A percentile compares a stretch with the other conserved stretches of the same genome.
Evolutionary conservation across 352 stramenopile genomes (phyloP).

Genomic region (Globisporangium spinosum): DNA sequence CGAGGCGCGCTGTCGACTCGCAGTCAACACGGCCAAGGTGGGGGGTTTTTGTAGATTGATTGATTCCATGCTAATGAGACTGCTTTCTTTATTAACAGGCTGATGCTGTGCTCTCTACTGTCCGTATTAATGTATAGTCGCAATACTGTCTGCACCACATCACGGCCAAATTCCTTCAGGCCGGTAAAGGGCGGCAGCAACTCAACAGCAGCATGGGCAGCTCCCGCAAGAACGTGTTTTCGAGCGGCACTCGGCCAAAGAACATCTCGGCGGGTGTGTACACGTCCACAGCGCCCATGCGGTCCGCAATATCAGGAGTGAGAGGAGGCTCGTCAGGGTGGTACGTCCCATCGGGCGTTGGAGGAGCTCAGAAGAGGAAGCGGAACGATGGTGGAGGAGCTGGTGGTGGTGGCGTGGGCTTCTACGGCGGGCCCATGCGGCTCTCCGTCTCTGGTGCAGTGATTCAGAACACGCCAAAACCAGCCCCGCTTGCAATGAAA

Average conservation of each 20-base stretch:
- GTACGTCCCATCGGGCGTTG: conserved; percentile 17
- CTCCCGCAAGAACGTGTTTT: conserved; percentile 66
- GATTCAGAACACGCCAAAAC: conserved; percentile 25
- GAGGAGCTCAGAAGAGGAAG: conserved; percentile 49
- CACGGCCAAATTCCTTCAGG: conserved; percentile 62
- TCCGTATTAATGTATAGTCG: conserved; percentile 25
- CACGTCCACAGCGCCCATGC: conserved; percentile 26
- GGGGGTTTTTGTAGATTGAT: not conserved
- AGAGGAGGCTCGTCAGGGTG: conserved; percentile 14
- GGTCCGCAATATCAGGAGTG: conserved; percentile 2
- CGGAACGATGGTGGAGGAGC: conserved; percentile 24
- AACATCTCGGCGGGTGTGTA: conserved; percentile 83
- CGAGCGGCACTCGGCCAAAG: conserved; percentile 45
- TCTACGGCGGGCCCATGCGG: conserved; percentile 45
- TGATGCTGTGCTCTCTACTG: not conserved
- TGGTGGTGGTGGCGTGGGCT: conserved; percentile 11
- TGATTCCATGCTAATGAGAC: not conserved
- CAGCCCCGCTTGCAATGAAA: conserved; percentile 6
- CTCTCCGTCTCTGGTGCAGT: conserved; percentile 48
- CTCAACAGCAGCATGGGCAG: conserved; percentile 70
- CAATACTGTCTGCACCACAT: conserved; percentile 83
- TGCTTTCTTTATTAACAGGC: too few relatives aligned
- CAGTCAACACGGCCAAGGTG: conserved; percentile 74
- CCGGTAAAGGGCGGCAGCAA: conserved; percentile 63
- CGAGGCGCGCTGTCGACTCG: conserved; percentile 62